A percentile compares a stretch with the other conserved stretches of the same genome.
Conservation (phyloP, 768 basidiomycete genomes). For the Tubosaeta brunneosetosa region DNA sequence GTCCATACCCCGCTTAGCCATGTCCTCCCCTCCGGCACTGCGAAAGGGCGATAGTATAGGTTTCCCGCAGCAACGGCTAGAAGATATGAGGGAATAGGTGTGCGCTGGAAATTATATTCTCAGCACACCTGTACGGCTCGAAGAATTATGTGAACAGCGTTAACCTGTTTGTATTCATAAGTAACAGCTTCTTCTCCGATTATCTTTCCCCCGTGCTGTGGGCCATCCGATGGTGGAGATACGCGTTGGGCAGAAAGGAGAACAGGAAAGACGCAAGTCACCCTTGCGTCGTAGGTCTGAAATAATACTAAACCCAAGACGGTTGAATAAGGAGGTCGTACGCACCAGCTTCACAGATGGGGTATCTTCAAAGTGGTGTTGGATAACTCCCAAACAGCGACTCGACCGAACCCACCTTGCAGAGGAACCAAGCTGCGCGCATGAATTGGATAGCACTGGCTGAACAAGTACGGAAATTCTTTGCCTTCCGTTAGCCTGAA, state of each 20-base stretch:
- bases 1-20: conserved; percentile 91
- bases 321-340: not conserved
- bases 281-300: conserved; percentile 80
- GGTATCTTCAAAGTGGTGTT: conserved; percentile 48
- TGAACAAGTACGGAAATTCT: conserved; percentile 80
- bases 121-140: not conserved
- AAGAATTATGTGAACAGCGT: conserved; percentile 6
- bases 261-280: conserved; percentile 76
- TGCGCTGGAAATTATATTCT: conserved; percentile 42
- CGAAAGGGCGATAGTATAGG: conserved; percentile 66
- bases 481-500: conserved; percentile 82
- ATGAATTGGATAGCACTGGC: conserved; percentile 91
- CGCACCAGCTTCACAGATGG: conserved; percentile 81
- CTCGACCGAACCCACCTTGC: conserved; percentile 52
- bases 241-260: conserved; percentile 80
- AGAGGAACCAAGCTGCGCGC: conserved; percentile 74
- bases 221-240: conserved; percentile 67
- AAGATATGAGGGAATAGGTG: conserved; percentile 88
- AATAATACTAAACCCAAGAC: not conserved
- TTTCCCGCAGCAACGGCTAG: conserved; percentile 89
- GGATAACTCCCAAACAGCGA: not conserved
- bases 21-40: conserved; percentile 49
- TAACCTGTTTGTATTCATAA: conserved; percentile 75
- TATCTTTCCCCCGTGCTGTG: conserved; percentile 65
- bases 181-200: conserved; percentile 70